These are phyloP conservation scores for Pythium aquatile DNA, from an alignment of 352 stramenopile genomes.

Conservation along the genomic window DNA sequence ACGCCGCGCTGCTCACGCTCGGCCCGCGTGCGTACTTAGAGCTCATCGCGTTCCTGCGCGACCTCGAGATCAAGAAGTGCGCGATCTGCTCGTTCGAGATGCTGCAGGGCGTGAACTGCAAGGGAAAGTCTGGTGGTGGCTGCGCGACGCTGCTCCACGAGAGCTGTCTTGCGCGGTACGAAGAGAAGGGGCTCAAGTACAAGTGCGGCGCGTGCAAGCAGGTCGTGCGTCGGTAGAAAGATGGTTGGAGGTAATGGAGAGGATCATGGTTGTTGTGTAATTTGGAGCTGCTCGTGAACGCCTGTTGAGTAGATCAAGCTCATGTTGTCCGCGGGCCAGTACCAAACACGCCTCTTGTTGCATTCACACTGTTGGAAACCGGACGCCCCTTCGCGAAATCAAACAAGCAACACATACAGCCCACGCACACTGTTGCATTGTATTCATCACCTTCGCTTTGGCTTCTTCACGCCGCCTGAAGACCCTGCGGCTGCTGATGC, in stretches of 20 bases:
- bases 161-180: constrained; percentile 62
- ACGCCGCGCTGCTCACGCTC: constrained; percentile 50
- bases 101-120: constrained; percentile 57
- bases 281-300: no score
- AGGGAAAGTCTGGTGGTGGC: constrained; percentile 10
- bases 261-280: no score
- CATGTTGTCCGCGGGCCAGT: no score
- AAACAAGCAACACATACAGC: not conserved
- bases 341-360: no score
- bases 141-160: constrained; percentile 53
- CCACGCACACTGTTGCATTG: not conserved
- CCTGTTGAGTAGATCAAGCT: no score
- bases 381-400: not conserved
- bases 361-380: no score
- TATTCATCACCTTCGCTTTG: constrained; percentile 27
- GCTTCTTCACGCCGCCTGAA: constrained; percentile 24
- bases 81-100: constrained; percentile 76
- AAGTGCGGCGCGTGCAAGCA: constrained; percentile 56
- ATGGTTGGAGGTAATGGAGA: no score
- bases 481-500: not conserved
- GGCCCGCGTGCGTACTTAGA: constrained; percentile 72
- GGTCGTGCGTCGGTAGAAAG: constrained; percentile 32
- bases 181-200: constrained; percentile 57
- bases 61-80: constrained; percentile 77
- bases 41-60: constrained; percentile 67